Evolutionary conservation across 1,284 basidiomycete species (phyloP).

Genomic region (Fomitopsis pinicola): DNA sequence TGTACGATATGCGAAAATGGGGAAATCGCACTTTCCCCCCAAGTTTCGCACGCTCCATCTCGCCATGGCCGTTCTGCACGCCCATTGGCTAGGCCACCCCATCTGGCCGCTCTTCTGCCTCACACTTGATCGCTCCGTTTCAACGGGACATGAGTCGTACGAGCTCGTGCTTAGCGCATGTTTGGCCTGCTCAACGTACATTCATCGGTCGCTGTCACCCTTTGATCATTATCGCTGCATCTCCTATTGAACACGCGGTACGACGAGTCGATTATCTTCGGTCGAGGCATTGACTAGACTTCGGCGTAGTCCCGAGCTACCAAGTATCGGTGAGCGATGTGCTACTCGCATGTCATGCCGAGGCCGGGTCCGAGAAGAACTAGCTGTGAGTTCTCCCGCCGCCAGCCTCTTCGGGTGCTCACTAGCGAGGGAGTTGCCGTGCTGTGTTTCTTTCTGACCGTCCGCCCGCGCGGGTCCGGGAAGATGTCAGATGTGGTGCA

Average conservation of each 20-base stretch:
- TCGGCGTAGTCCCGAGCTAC: not conserved
- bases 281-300: not conserved
- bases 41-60: slow-evolving; percentile 7
- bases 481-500: too few relatives aligned
- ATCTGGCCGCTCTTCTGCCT: not conserved
- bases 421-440: too few relatives aligned
- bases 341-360: not conserved
- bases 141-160: not conserved
- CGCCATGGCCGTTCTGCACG: not conserved
- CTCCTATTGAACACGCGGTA: not conserved
- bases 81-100: not conserved
- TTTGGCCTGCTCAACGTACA: not conserved
- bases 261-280: not conserved
- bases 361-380: not conserved
- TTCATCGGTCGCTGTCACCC: not conserved
- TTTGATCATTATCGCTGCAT: not conserved
- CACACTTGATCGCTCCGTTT: not conserved
- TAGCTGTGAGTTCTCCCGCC: not conserved
- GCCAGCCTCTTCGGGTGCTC: too few relatives aligned
- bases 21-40: slow-evolving; percentile 12
- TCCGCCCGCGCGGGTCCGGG: too few relatives aligned
- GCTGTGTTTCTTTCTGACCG: too few relatives aligned
- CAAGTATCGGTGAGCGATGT: not conserved
- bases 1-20: slow-evolving; percentile 16
- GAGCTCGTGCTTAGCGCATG: not conserved